These are phyloP conservation scores for Tulasnella sp. DNA, from an alignment of 768 basidiomycete species.

Conservation along the genomic window DNA sequence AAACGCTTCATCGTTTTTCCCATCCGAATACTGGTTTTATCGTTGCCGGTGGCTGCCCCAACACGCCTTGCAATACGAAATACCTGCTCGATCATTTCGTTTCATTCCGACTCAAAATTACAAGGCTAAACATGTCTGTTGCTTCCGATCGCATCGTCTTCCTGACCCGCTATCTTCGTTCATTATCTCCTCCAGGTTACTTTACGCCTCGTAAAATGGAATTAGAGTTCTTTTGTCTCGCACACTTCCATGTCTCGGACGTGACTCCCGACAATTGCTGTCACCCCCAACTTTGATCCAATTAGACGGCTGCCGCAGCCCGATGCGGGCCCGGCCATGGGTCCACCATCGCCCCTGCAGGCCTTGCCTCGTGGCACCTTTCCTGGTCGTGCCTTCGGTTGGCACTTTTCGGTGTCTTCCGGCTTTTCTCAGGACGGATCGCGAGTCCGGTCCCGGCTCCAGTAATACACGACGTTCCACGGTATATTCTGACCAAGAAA, in stretches of 20 bases:
- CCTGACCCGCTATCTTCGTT: neutral
- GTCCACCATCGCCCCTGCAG: conserved; percentile 10
- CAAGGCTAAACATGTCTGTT: neutral
- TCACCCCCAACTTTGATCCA: conserved; percentile 13
- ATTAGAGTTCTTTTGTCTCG: conserved; percentile 15
- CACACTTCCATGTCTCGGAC: conserved; percentile 8
- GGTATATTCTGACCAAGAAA: neutral
- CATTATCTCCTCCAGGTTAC: conserved; percentile 6
- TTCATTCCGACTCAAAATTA: neutral
- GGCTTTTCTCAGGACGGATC: conserved; percentile 10
- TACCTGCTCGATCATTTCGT: neutral
- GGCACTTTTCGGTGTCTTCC: conserved; percentile 13
- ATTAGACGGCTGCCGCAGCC: conserved; percentile 5
- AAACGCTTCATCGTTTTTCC: neutral
- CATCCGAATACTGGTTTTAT: neutral
- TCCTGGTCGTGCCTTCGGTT: neutral
- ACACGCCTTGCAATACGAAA: neutral
- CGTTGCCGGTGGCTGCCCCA: neutral
- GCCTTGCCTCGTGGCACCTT: neutral
- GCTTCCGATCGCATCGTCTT: neutral
- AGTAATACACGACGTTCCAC: neutral
- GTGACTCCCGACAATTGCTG: conserved; percentile 15
- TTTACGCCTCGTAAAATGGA: neutral
- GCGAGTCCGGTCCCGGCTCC: conserved; percentile 7
- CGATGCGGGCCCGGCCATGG: conserved; percentile 12